Percentiles rank a stretch among this genome's conserved stretches.
Conservation (phyloP, 2,329 filamentous ascomycete species). For the Epichloe amarillans region DNA sequence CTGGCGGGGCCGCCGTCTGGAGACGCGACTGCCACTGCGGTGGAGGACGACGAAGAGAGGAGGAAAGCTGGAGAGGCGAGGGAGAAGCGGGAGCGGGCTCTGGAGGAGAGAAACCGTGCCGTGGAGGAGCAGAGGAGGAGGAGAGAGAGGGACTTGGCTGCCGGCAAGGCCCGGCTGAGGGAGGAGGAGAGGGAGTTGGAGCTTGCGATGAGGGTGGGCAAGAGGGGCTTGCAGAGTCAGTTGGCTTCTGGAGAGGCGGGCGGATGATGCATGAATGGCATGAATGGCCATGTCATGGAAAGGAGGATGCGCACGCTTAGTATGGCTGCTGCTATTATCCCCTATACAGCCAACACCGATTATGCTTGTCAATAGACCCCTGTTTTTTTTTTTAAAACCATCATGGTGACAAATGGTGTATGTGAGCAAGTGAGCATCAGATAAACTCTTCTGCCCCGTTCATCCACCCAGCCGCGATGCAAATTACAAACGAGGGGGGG, state of each 20-base stretch:
- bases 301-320: no score
- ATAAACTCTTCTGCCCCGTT: no score
- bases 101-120: constrained; percentile 48
- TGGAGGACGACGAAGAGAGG: constrained; percentile 36
- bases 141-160: constrained; percentile 44
- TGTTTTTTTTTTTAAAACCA: no score
- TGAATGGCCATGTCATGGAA: no score
- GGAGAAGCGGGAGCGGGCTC: constrained; percentile 49
- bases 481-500: no score
- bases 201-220: constrained; percentile 54
- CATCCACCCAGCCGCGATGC: no score
- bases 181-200: constrained; percentile 58
- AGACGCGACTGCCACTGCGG: constrained; percentile 22
- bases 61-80: constrained; percentile 36
- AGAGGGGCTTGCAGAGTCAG: constrained; percentile 51
- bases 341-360: no score
- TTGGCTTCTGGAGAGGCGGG: constrained; percentile 23
- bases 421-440: no score
- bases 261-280: constrained; percentile 10
- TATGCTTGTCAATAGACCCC: no score
- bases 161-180: constrained; percentile 45
- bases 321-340: no score
- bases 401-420: no score
- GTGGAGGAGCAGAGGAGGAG: constrained; percentile 51
- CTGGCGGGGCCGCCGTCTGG: constrained; percentile 42